Evolutionary conservation across 2,329 filamentous ascomycete species (phyloP), one percentile per base, ranked within the genome.

Genomic region (Diaporthe caulivora): DNA sequence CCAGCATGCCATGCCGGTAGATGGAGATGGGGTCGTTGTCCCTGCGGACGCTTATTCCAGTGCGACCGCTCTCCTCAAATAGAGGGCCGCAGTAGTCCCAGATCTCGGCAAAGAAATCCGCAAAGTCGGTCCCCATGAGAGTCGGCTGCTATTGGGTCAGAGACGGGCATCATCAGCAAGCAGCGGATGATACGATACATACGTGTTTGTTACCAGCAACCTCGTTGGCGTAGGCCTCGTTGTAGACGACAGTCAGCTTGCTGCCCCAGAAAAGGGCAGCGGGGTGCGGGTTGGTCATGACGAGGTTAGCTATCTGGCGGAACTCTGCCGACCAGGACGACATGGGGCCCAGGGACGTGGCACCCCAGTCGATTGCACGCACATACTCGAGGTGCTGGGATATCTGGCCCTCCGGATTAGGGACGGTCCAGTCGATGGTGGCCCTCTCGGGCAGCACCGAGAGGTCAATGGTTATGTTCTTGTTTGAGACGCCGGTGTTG

Each of bases 171-270:
- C 62, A 51, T 29, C 44, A 26, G 44, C 44, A 37, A 24, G 8
- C 7, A 37, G 44, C 31, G 44, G 62, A 65, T 65, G 29, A 37
- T 21, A 21, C n/a, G 29, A 21, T 51, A 65, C 62, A 65, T 65
- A 65, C 62, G 62, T 65, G 62, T 65, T 92, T 92, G 76, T 91
- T 88, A 4, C 90, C 91, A 10, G 90, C 90, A 6, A 92, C 85
- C 51, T 87, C 79, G 53, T 83, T 80, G 62, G 91, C 81, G 47
- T 83, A 92, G 0, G 89, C 87, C 78, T 92, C 90, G 72, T 92
- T 92, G 80, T 92, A 92, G 3, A 92, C 87, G 69, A 90, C 89
- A 3, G 91, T 87, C 65, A 91, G 82, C 42, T 92, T 90, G 21
- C 84, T 84, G 1, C 90, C 90, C 90, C 90, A 92, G 77, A 92